phyloP scores from a whole-genome alignment of 179 eudicot species.

The Amaranthus tricolor region DNA sequence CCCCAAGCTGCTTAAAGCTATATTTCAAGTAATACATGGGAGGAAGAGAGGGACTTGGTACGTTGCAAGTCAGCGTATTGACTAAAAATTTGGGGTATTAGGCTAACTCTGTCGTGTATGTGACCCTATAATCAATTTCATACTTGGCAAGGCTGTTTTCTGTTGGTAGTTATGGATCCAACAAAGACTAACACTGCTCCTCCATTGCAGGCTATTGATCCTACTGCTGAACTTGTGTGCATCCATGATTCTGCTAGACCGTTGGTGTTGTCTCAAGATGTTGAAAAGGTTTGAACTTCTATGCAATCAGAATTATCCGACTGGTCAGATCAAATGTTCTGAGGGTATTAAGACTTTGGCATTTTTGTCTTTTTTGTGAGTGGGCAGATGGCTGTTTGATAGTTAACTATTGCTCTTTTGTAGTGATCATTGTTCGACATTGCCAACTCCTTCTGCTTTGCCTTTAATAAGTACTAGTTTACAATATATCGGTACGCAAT shows the following conservation, averaged over 20 bases:
- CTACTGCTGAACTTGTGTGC: conserved; percentile 76
- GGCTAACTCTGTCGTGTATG: too few species aligned
- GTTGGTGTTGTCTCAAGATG: conserved; percentile 57
- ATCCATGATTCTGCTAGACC: conserved; percentile 99
- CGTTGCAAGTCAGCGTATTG: neutral
- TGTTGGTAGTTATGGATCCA: neutral
- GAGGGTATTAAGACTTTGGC: neutral
- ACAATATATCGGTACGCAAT: neutral
- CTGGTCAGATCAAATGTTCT: neutral
- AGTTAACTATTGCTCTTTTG: too few species aligned
- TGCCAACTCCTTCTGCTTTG: neutral
- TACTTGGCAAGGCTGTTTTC: too few species aligned
- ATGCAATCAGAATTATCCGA: neutral
- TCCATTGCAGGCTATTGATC: conserved; percentile 61
- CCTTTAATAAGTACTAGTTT: neutral
- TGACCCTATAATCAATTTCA: too few species aligned
- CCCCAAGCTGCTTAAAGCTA: neutral
- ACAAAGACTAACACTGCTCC: conserved; percentile 14
- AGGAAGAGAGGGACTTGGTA: too few species aligned
- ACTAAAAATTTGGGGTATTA: neutral
- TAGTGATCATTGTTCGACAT: neutral
- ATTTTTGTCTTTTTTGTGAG: neutral
- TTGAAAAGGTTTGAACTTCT: conserved; percentile 56
- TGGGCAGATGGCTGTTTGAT: neutral
- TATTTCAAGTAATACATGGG: neutral